A percentile compares a stretch with the other conserved stretches of the same genome.
Conservation (phyloP, 1,284 basidiomycete genomes). For the Phlebopus sp. region DNA sequence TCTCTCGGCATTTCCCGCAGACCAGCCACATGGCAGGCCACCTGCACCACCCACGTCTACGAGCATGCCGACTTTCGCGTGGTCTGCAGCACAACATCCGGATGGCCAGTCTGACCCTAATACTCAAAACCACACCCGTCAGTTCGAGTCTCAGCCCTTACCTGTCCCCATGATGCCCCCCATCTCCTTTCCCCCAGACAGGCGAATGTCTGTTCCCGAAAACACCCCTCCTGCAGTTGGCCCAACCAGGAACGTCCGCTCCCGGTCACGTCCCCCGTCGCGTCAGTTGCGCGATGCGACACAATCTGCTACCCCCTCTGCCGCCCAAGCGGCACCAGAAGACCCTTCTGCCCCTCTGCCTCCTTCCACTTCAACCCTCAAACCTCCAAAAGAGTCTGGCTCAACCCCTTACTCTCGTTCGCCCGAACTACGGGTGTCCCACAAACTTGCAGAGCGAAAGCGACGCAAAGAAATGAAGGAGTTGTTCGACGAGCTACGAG, state of each 20-base stretch:
- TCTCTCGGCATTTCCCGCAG: slow-evolving; percentile 58
- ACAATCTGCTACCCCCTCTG: slow-evolving; percentile 34
- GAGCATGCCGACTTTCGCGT: slow-evolving; percentile 66
- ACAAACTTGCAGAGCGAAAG: slow-evolving; percentile 94
- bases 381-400: slow-evolving; percentile 45
- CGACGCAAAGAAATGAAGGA: slow-evolving; percentile 97
- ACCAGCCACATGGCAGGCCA: slow-evolving; percentile 61
- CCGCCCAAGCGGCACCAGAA: slow-evolving; percentile 35
- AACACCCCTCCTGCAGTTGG: slow-evolving; percentile 43
- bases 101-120: slow-evolving; percentile 39
- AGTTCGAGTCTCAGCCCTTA: slow-evolving; percentile 37
- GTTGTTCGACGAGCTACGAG: slow-evolving; percentile 89
- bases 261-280: slow-evolving; percentile 71
- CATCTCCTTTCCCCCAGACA: slow-evolving; percentile 56
- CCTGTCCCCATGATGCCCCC: slow-evolving; percentile 52
- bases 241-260: slow-evolving; percentile 54
- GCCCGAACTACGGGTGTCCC: slow-evolving; percentile 88
- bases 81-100: slow-evolving; percentile 57
- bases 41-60: slow-evolving; percentile 55
- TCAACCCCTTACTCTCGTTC: slow-evolving; percentile 88
- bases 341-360: slow-evolving; percentile 37
- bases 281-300: slow-evolving; percentile 49
- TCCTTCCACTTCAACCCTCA: slow-evolving; percentile 28
- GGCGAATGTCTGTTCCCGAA: slow-evolving; percentile 72
- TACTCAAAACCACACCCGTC: slow-evolving; percentile 36